Evolutionary conservation across 2,329 filamentous ascomycete genomes (phyloP), one percentile per base, ranked within the genome.

Genomic region (Penicillium aurantiogriseum): DNA sequence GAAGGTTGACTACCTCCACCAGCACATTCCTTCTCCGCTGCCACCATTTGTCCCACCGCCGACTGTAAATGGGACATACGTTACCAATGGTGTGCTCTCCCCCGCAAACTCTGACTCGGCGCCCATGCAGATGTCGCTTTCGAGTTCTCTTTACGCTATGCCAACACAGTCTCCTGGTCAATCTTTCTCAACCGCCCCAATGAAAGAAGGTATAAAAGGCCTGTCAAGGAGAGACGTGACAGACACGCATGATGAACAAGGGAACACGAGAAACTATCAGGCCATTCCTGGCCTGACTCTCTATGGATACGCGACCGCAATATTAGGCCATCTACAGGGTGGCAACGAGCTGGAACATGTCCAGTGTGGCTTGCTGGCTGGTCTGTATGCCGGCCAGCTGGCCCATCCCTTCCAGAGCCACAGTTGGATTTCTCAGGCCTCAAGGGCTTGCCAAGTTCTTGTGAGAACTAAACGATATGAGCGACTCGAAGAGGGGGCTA

Each of bases 261-360:
- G 62, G 3, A 48, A 65, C 15, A 60, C 74, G 52, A 81, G 83
- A 65, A 96, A 96, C 69, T 81, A 94, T 50, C 92, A 97, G 67
- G 83, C 89, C 7, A 89, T 97, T 59, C 93, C 94, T 0, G 94
- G 94, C 0, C 79, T 97, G 57, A 89, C 92, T 31, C 97, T 97
- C 71, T 97, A 92, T 71, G 89, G 90, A 1, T 87, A 90, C 60
- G 93, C 92, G 2, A 88, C 88, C 1, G 89, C 94, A 60, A 96
- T 97, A 38, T 78, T 97, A 17, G 92, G 92, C 5, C 89, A 89
- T 57, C 86, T 94, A 50, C 82, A 87, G 36, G 92, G 90, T 13
- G 89, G 89, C 0, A 90, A 88, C 60, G 89, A 90, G 43, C 80
- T 97, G 57, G 87, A 89, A 63, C 89, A 94, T 69, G 90, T 95